Conservation (phyloP, 192 early-diverging fungal species). For the Podila epigama region DNA sequence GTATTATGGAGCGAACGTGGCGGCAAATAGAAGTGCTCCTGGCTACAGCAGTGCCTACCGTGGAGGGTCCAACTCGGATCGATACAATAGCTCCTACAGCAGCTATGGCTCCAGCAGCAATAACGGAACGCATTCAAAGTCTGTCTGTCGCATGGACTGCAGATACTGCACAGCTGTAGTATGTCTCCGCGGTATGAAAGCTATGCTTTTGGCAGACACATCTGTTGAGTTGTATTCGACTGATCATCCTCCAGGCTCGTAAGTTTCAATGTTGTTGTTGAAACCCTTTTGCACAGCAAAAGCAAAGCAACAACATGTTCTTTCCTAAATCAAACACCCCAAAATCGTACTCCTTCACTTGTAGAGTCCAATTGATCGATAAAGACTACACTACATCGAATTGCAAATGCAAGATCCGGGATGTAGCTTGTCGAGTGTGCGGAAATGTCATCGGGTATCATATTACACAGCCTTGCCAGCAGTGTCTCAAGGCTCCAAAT, state of each 20-base stretch:
- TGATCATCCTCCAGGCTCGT: slow-evolving; percentile 74
- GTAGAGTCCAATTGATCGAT: slow-evolving; percentile 69
- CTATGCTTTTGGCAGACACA: slow-evolving; percentile 72
- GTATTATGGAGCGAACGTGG: not conserved
- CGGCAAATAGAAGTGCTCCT: not conserved
- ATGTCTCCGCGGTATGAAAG: slow-evolving; percentile 79
- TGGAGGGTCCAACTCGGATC: slow-evolving; percentile 10
- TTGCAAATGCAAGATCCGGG: slow-evolving; percentile 75
- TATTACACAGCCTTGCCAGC: slow-evolving; percentile 83
- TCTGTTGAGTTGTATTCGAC: slow-evolving; percentile 79
- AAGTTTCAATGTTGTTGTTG: slow-evolving; percentile 42
- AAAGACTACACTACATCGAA: slow-evolving; percentile 74
- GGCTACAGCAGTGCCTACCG: slow-evolving; percentile 17
- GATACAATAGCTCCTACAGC: slow-evolving; percentile 14
- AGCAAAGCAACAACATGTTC: too few species aligned
- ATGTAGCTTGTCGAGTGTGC: slow-evolving; percentile 69
- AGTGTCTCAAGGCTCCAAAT: slow-evolving; percentile 90
- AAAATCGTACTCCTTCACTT: not conserved
- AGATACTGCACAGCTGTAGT: slow-evolving; percentile 69
- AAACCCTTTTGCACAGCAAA: slow-evolving; percentile 11
- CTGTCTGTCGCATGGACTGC: slow-evolving; percentile 71
- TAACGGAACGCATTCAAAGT: slow-evolving; percentile 56
- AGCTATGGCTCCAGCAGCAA: slow-evolving; percentile 5
- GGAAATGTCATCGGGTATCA: slow-evolving; percentile 84
- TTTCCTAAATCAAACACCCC: not conserved